Conservation (phyloP, 257 asterid genomes). For the Solanum pimpinellifolium region DNA sequence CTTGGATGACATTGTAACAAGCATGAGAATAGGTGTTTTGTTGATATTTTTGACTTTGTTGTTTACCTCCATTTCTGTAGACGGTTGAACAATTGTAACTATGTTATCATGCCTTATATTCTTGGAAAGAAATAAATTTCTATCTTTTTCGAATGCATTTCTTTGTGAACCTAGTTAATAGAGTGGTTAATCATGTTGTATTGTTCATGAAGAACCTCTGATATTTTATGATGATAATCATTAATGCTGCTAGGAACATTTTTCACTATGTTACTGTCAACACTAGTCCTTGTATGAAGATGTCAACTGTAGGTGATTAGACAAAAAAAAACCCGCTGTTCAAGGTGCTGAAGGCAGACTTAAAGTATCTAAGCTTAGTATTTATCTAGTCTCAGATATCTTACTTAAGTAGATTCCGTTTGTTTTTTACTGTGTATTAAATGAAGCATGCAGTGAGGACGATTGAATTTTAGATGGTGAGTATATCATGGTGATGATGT, state of each 20-base stretch:
- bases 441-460: not conserved
- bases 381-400: not conserved
- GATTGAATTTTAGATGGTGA: not conserved
- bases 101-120: constrained; percentile 7
- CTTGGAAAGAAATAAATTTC: not conserved
- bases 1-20: constrained; percentile 6
- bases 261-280: not conserved
- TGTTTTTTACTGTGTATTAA: not conserved
- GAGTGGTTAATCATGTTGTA: not conserved
- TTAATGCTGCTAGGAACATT: not conserved
- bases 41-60: not conserved
- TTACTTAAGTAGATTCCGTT: not conserved
- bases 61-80: not conserved
- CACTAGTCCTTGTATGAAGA: not conserved
- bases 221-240: not conserved
- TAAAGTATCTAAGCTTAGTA: not conserved
- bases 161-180: not conserved
- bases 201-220: not conserved
- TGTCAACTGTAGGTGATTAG: not conserved
- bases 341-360: not conserved
- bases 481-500: not conserved
- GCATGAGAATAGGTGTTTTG: not conserved
- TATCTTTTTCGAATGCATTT: not conserved
- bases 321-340: not conserved
- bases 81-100: constrained; percentile 3